Percentiles rank a stretch among this genome's conserved stretches.
phyloP scores from a whole-genome alignment of 1,139 yeast genomes.

The Yamadazyma pseudoaaseri region DNA sequence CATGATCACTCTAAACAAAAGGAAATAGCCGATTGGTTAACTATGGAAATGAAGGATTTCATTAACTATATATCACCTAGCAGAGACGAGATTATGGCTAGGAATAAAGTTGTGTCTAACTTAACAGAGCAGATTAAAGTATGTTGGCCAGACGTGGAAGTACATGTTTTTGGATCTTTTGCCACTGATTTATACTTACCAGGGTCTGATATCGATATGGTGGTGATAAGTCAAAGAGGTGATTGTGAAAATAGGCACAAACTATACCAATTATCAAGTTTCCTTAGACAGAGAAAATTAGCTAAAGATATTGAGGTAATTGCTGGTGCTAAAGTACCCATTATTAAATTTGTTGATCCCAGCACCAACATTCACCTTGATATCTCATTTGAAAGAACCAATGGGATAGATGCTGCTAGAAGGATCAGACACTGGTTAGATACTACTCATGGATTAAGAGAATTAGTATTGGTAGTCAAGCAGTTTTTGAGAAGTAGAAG shows the following conservation, averaged over 20 bases:
- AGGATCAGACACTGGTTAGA: conserved; percentile 75
- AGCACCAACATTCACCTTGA: conserved; percentile 76
- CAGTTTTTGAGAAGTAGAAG: conserved; percentile 81
- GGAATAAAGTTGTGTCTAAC: conserved; percentile 66
- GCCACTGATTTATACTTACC: conserved; percentile 95
- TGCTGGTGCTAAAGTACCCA: conserved; percentile 92
- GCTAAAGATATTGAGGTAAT: conserved; percentile 83
- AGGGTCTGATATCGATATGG: conserved; percentile 97
- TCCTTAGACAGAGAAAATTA: conserved; percentile 57
- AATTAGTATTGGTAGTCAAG: conserved; percentile 79
- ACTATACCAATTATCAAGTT: conserved; percentile 73
- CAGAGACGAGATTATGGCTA: conserved; percentile 62
- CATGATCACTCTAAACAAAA: conserved; percentile 72
- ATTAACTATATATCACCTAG: conserved; percentile 88
- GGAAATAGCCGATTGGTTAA: conserved; percentile 84
- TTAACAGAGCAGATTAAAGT: conserved; percentile 55
- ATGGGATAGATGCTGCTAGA: conserved; percentile 84
- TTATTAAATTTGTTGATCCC: conserved; percentile 86
- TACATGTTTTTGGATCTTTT: conserved; percentile 90
- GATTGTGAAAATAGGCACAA: conserved; percentile 67
- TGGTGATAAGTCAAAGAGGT: conserved; percentile 65
- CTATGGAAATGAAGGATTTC: conserved; percentile 84
- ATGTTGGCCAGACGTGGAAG: conserved; percentile 80
- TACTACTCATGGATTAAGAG: conserved; percentile 78
- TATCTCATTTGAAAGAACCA: conserved; percentile 84